phyloP scores from a whole-genome alignment of 2,329 filamentous ascomycete species.

The Drechslerella coelobrocha region DNA sequence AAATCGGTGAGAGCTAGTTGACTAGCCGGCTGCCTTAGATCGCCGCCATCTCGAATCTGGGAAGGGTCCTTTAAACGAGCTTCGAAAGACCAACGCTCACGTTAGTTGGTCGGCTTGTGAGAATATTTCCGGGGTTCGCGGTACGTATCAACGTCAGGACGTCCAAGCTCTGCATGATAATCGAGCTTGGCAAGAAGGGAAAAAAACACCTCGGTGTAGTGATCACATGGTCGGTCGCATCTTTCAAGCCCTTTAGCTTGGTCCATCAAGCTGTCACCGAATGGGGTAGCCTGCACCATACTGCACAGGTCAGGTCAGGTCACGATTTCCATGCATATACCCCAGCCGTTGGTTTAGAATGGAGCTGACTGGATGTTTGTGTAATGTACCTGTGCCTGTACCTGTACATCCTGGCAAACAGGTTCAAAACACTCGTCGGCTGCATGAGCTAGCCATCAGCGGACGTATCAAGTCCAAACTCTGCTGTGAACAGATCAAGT shows the following conservation, averaged over 20 bases:
- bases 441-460: background rate
- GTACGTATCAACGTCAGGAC: background rate
- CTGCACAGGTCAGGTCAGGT: background rate
- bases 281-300: background rate
- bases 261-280: too few species aligned
- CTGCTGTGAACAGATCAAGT: background rate
- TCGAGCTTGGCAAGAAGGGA: background rate
- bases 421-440: background rate
- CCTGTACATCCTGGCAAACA: slow-evolving; percentile 7
- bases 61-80: slow-evolving; percentile 1
- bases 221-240: slow-evolving; percentile 5
- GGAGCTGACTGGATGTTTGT: slow-evolving; percentile 1
- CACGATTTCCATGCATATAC: background rate
- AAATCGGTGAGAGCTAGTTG: background rate
- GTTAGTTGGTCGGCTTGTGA: background rate
- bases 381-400: slow-evolving; percentile 1
- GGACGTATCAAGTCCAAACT: background rate
- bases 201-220: background rate
- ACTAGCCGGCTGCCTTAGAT: slow-evolving; percentile 3
- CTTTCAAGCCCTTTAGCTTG: background rate
- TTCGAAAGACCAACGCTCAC: background rate
- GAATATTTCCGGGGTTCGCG: background rate
- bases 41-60: slow-evolving; percentile 2
- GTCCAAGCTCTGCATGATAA: background rate
- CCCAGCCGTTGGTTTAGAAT: background rate